Evolutionary conservation across 495 filamentous ascomycete species (phyloP).

Genomic region (Cercophora scortea): DNA sequence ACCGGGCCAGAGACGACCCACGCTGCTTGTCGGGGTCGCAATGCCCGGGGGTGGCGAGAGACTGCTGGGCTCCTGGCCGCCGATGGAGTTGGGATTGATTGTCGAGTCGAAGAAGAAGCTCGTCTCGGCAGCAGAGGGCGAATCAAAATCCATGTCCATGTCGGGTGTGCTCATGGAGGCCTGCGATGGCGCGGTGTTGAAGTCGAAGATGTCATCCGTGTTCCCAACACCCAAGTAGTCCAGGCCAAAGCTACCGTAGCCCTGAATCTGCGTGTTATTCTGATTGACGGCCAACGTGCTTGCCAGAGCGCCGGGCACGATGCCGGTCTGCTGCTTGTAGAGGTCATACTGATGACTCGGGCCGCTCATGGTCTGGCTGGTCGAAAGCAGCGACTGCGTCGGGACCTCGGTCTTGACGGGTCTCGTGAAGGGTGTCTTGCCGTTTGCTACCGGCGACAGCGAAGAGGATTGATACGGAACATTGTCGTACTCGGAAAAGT

Average conservation of each 20-base stretch:
- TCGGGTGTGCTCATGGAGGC: slow-evolving; percentile 39
- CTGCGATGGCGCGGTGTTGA: slow-evolving; percentile 46
- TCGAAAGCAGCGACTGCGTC: slow-evolving; percentile 25
- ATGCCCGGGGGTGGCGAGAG: slow-evolving; percentile 25
- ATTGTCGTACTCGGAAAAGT: slow-evolving; percentile 40
- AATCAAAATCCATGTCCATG: slow-evolving; percentile 58
- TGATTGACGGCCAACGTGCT: slow-evolving; percentile 61
- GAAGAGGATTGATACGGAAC: slow-evolving; percentile 38
- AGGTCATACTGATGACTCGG: slow-evolving; percentile 90
- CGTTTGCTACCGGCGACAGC: slow-evolving; percentile 31
- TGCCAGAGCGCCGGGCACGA: slow-evolving; percentile 70
- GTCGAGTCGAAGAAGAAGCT: slow-evolving; percentile 50
- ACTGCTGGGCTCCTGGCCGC: slow-evolving; percentile 41
- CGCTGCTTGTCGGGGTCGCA: slow-evolving; percentile 42
- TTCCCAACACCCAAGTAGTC: slow-evolving; percentile 46
- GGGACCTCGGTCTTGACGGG: slow-evolving; percentile 30
- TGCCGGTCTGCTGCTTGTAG: slow-evolving; percentile 85
- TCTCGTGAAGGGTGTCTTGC: slow-evolving; percentile 29
- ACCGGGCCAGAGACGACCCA: slow-evolving; percentile 74
- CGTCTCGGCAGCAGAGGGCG: slow-evolving; percentile 38
- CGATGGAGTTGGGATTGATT: slow-evolving; percentile 64
- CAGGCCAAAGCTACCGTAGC: slow-evolving; percentile 39
- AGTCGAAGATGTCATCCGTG: slow-evolving; percentile 46
- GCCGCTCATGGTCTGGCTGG: slow-evolving; percentile 55
- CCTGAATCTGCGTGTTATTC: slow-evolving; percentile 44